Conservation (phyloP, 495 filamentous ascomycete species). For the Amniculicola lignicola region DNA sequence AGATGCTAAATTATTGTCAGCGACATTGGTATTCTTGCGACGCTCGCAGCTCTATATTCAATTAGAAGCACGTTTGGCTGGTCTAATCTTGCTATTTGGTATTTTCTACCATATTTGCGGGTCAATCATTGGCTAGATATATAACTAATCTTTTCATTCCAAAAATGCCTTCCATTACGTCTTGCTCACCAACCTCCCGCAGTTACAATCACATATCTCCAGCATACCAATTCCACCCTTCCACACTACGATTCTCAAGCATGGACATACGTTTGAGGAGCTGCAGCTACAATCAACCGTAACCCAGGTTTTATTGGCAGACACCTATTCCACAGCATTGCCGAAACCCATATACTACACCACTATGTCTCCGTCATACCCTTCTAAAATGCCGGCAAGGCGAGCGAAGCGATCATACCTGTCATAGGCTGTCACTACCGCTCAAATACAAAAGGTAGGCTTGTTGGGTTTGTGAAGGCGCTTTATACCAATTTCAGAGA, state of each 20-base stretch:
- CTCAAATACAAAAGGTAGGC: conserved; percentile 57
- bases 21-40: conserved; percentile 51
- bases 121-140: conserved; percentile 93
- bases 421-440: conserved; percentile 79
- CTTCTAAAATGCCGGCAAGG: conserved; percentile 86
- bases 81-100: conserved; percentile 97
- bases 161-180: no score
- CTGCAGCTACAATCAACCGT: conserved; percentile 80
- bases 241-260: conserved; percentile 71
- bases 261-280: conserved; percentile 82
- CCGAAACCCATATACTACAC: conserved; percentile 85
- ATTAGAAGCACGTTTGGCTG: conserved; percentile 67
- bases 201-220: conserved; percentile 66
- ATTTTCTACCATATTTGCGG: conserved; percentile 90
- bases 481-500: conserved; percentile 61
- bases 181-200: conserved; percentile 22
- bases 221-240: conserved; percentile 79
- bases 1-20: conserved; percentile 70
- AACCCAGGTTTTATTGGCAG: conserved; percentile 83
- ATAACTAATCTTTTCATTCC: no score
- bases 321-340: conserved; percentile 79
- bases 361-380: conserved; percentile 80
- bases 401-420: conserved; percentile 73
- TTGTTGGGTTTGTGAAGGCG: conserved; percentile 52
- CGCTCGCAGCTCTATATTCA: conserved; percentile 27